Evolutionary conservation across 164 flowering plant genomes (phyloP), one percentile per base, ranked within the genome.

Genomic region (Malania oleifera): DNA sequence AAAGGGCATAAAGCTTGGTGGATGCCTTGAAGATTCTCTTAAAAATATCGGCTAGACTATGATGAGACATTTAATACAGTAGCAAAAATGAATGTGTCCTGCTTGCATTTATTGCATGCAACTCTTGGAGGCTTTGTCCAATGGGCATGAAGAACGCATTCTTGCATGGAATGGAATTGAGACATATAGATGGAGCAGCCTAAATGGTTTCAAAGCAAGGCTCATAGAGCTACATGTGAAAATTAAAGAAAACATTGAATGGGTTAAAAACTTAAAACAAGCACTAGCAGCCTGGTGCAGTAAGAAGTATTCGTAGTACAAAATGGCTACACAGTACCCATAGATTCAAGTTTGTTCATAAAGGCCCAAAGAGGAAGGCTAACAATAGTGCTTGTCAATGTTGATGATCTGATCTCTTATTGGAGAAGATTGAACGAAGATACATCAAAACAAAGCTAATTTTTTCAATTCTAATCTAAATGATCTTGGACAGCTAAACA

Each of bases 11-110:
- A 71, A 31, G 70, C 70, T 34, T 29, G 65, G 2, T 20, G 60
- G 17, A 66, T 72, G 5, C 68, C 71, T 49, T 63, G 58, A 23
- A 73, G 65, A 20, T 71, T 71, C 43, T 64, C 68, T 29, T 56
- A 75, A 51, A 38, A 75, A 37, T 71, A 68, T 67, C 67, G 75
- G 2, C 18, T 71, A 26, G 62, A 71, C 59, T 74, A 71, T 62
- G 75, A 71, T 55, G 73, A 67, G 37, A 73, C 77, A 13, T 66
- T 69, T 41, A 69, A 59, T 44, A 59, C 45, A 31, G 66, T 62
- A 0, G 73, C 67, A 14, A 75, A 71, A 43, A 19, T 70, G 58
- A 62, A 10, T 1, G 54, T 13, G 56, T 65, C 14, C 27, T 60
- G 28, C 60, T 69, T 4, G 67, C 62, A 22, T 17, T 64, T 12